Evolutionary conservation across 345 rosid species (phyloP).

Genomic region (Noccaea bulbosa): DNA sequence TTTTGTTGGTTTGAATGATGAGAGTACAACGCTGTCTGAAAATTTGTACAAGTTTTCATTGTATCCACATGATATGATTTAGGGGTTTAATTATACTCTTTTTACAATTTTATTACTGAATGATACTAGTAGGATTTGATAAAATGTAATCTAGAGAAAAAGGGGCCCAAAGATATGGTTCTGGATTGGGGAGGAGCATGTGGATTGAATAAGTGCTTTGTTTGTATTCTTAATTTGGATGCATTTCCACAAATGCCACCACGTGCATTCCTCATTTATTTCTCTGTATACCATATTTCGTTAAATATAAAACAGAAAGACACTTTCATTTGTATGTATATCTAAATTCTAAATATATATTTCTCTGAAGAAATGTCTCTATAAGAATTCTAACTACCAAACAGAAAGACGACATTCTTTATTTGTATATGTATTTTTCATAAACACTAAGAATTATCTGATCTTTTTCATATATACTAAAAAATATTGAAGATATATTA

Average conservation of each 20-base stretch:
- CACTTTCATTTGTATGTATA: too few species aligned
- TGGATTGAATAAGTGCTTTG: slow-evolving; percentile 33
- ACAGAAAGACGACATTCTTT: too few species aligned
- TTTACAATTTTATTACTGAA: slow-evolving; percentile 1
- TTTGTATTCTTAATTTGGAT: slow-evolving; percentile 35
- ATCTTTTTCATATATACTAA: too few species aligned
- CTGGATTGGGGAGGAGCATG: slow-evolving; percentile 33
- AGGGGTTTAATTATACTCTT: background rate
- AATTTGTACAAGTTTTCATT: slow-evolving; percentile 1
- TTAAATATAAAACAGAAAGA: background rate
- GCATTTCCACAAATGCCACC: slow-evolving; percentile 31
- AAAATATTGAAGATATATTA: too few species aligned
- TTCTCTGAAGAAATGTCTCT: too few species aligned
- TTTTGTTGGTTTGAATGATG: slow-evolving; percentile 31
- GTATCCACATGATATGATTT: slow-evolving; percentile 21
- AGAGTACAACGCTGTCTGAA: slow-evolving; percentile 33
- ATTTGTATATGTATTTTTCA: too few species aligned
- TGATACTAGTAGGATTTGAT: background rate
- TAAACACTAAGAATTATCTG: too few species aligned
- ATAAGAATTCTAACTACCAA: too few species aligned
- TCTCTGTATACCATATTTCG: background rate
- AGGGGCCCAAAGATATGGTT: slow-evolving; percentile 22
- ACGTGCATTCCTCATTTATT: slow-evolving; percentile 11
- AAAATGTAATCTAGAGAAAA: background rate
- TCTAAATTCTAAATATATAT: too few species aligned